Percentiles rank a stretch among this genome's conserved stretches.
These are phyloP conservation scores for Gloeopeniophorella convolvens DNA, from an alignment of 768 basidiomycete genomes.

Conservation along the genomic window DNA sequence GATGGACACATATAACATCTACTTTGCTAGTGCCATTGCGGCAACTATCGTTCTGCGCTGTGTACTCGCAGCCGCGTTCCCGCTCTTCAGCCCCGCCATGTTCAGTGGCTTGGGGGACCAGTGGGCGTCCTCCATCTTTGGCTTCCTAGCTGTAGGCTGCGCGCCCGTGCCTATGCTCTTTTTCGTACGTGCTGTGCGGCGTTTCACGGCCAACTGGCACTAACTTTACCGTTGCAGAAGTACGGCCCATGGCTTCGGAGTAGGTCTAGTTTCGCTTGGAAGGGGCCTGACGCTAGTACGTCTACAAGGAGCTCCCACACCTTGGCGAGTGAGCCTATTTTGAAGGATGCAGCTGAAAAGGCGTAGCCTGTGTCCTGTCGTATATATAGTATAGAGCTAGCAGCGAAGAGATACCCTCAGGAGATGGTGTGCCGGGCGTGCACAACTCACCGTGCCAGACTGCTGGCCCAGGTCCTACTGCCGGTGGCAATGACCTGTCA, in stretches of 20 bases:
- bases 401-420: too few relatives aligned
- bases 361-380: too few relatives aligned
- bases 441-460: too few relatives aligned
- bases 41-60: slow-evolving; percentile 64
- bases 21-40: slow-evolving; percentile 62
- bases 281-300: slow-evolving; percentile 29
- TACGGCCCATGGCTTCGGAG: slow-evolving; percentile 44
- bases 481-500: too few relatives aligned
- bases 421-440: too few relatives aligned
- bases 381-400: too few relatives aligned
- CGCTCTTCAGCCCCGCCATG: slow-evolving; percentile 48
- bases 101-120: slow-evolving; percentile 46
- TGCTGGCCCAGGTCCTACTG: too few relatives aligned
- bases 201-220: slow-evolving; percentile 1
- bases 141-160: slow-evolving; percentile 42
- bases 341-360: too few relatives aligned
- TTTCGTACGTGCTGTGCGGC: slow-evolving; percentile 39
- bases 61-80: slow-evolving; percentile 56
- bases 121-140: slow-evolving; percentile 53
- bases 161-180: slow-evolving; percentile 52
- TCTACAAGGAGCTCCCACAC: too few relatives aligned
- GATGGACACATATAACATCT: slow-evolving; percentile 63
- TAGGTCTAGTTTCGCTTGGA: slow-evolving; percentile 40
- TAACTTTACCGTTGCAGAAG: slow-evolving; percentile 31
- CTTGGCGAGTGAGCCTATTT: too few relatives aligned